Evolutionary conservation across 2,329 filamentous ascomycete genomes (phyloP).

Genomic region (Xylaria arbuscula): DNA sequence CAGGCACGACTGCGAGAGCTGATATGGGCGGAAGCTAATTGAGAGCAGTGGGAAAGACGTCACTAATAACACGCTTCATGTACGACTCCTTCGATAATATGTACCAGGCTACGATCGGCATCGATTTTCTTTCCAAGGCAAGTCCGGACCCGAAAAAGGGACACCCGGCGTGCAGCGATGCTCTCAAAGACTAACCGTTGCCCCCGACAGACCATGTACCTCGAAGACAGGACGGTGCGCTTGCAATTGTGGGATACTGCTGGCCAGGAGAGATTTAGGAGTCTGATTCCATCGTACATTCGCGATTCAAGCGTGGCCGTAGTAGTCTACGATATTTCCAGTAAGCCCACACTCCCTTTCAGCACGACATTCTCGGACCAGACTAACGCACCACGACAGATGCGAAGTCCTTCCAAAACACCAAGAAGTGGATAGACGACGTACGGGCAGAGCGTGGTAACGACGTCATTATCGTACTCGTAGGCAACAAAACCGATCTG

Average conservation of each 20-base stretch:
- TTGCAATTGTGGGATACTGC: slow-evolving; percentile 99
- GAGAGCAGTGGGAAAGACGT: slow-evolving; percentile 91
- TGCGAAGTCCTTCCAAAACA: slow-evolving; percentile 97
- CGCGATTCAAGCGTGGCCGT: slow-evolving; percentile 98
- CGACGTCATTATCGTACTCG: slow-evolving; percentile 98
- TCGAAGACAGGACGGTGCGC: slow-evolving; percentile 96
- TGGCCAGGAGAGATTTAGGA: slow-evolving; percentile 96
- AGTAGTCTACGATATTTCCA: slow-evolving; percentile 98
- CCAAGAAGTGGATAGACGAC: slow-evolving; percentile 99
- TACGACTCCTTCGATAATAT: slow-evolving; percentile 99
- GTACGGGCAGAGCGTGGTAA: slow-evolving; percentile 95
- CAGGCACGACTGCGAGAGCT: background rate
- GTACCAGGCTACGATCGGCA: slow-evolving; percentile 99
- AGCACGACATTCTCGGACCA: background rate
- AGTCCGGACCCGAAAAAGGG: slow-evolving; percentile 39
- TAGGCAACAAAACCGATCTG: slow-evolving; percentile 99
- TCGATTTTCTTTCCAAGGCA: slow-evolving; percentile 99
- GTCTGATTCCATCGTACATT: slow-evolving; percentile 97
- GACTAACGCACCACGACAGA: slow-evolving; percentile 59
- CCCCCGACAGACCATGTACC: slow-evolving; percentile 87
- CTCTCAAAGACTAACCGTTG: slow-evolving; percentile 33
- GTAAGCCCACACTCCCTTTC: slow-evolving; percentile 55
- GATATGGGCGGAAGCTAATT: slow-evolving; percentile 21
- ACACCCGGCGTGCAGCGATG: background rate
- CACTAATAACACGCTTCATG: slow-evolving; percentile 99